These are phyloP conservation scores for Grammothele lineata DNA, from an alignment of 768 basidiomycete genomes.

Conservation along the genomic window DNA sequence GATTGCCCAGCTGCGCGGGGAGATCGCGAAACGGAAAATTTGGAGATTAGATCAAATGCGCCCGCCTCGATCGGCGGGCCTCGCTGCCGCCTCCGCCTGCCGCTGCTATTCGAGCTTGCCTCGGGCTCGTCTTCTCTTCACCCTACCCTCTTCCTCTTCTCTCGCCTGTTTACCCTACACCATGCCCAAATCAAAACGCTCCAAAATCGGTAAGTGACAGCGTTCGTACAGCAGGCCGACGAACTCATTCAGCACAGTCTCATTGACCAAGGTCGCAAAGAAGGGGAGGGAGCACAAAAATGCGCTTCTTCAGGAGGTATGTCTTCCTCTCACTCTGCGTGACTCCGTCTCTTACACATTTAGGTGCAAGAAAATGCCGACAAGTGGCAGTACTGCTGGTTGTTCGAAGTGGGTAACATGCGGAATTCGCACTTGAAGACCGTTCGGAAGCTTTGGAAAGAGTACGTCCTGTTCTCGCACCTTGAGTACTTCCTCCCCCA, in stretches of 20 bases:
- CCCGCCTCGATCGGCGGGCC: slow-evolving; percentile 9
- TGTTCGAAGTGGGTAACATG: slow-evolving; percentile 95
- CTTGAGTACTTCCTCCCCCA: not conserved
- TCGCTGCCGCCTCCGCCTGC: slow-evolving; percentile 2
- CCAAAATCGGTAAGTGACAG: slow-evolving; percentile 71
- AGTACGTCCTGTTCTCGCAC: slow-evolving; percentile 53
- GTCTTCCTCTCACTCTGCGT: slow-evolving; percentile 17
- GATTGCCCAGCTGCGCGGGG: not conserved
- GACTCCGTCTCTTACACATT: slow-evolving; percentile 1
- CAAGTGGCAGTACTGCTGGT: slow-evolving; percentile 93
- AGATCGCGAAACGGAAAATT: slow-evolving; percentile 9
- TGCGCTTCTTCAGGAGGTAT: slow-evolving; percentile 73
- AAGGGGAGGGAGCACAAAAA: slow-evolving; percentile 92
- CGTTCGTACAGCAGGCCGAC: not conserved
- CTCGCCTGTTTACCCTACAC: not conserved
- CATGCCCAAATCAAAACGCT: slow-evolving; percentile 89
- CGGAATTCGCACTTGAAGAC: slow-evolving; percentile 92
- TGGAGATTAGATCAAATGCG: slow-evolving; percentile 19
- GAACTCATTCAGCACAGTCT: slow-evolving; percentile 50
- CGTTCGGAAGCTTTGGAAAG: slow-evolving; percentile 90
- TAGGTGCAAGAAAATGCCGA: slow-evolving; percentile 82
- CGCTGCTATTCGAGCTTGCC: not conserved
- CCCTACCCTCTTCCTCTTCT: not conserved
- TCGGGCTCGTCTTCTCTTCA: not conserved
- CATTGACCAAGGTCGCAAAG: slow-evolving; percentile 90